Conservation (phyloP, 148 eudicot genomes). For the Fagopyrum esculentum region DNA sequence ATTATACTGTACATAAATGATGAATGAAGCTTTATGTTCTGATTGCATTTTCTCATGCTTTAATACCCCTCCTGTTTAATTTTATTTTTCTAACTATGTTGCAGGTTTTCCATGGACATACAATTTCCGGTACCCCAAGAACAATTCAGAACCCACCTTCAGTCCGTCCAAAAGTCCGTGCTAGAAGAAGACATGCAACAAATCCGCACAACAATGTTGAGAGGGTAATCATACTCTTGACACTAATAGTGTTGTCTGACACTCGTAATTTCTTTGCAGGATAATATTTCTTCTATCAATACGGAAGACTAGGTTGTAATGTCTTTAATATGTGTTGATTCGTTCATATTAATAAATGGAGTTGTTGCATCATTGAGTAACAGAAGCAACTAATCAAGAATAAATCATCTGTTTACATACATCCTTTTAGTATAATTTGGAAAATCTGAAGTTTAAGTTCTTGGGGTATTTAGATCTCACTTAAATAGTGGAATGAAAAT, state of each 20-base stretch:
- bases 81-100: background rate
- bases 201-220: conserved; percentile 14
- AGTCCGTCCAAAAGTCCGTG: conserved; percentile 14
- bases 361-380: background rate
- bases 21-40: background rate
- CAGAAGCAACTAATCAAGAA: background rate
- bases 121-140: conserved; percentile 5
- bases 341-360: background rate
- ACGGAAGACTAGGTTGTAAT: background rate
- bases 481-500: background rate
- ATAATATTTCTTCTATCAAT: background rate
- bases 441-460: no score
- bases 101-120: conserved; percentile 11
- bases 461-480: background rate
- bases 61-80: background rate
- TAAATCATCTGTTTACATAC: background rate
- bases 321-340: background rate
- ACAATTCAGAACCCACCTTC: conserved; percentile 11
- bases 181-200: conserved; percentile 14
- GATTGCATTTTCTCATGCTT: background rate
- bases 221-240: conserved; percentile 5
- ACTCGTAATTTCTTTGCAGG: background rate
- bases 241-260: background rate
- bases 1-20: background rate
- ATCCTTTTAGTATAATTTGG: no score